Percentiles rank a stretch among this genome's conserved stretches.
Conservation (phyloP, 2,329 filamentous ascomycete genomes). For the Trichoderma sp. region DNA sequence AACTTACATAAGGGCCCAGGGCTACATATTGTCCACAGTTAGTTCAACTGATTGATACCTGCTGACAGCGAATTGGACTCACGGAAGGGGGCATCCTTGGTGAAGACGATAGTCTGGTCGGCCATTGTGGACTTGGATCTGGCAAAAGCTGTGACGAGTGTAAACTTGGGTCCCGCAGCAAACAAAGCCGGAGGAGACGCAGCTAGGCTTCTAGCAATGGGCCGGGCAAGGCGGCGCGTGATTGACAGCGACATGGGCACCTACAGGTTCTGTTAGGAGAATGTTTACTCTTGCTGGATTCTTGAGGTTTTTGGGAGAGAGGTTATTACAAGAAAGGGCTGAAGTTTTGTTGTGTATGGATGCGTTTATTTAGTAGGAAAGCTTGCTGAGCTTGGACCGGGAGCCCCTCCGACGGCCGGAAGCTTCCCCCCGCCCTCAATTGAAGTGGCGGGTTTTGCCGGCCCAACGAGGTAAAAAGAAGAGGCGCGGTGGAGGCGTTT, state of each 20-base stretch:
- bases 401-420: conserved; percentile 17
- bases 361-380: conserved; percentile 10
- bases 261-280: conserved; percentile 18
- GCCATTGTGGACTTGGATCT: conserved; percentile 42
- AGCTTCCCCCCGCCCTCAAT: conserved; percentile 13
- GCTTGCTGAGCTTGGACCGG: background rate
- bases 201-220: conserved; percentile 7
- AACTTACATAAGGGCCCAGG: conserved; percentile 61
- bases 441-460: conserved; percentile 21
- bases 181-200: conserved; percentile 9
- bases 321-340: background rate
- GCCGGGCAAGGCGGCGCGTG: conserved; percentile 22
- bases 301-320: background rate
- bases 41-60: background rate
- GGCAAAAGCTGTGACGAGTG: conserved; percentile 29
- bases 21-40: conserved; percentile 37
- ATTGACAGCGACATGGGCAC: conserved; percentile 28
- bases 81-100: conserved; percentile 59
- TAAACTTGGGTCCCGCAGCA: conserved; percentile 28
- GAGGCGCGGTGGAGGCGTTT: background rate
- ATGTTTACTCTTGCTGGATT: background rate
- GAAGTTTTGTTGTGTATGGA: background rate
- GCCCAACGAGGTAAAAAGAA: conserved; percentile 17
- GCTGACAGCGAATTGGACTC: conserved; percentile 31
- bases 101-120: conserved; percentile 51